These are phyloP conservation scores for Solanum chiquidenum DNA, from an alignment of 257 asterid genomes.

Conservation along the genomic window DNA sequence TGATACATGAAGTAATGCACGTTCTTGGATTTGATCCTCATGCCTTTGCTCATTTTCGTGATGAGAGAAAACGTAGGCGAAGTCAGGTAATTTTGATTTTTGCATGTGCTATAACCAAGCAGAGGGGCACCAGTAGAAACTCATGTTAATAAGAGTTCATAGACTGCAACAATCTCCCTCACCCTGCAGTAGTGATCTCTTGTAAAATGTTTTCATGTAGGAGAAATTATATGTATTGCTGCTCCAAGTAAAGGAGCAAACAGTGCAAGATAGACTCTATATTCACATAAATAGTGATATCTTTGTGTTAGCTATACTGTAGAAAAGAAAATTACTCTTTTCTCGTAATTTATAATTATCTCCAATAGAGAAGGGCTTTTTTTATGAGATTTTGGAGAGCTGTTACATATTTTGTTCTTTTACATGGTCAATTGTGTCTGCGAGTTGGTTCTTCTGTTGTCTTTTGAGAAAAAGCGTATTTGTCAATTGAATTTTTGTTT, in stretches of 20 bases:
- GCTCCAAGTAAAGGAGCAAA: neutral
- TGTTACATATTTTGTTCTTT: neutral
- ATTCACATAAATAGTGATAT: neutral
- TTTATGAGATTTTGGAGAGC: neutral
- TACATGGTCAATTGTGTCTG: neutral
- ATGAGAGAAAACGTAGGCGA: conserved; percentile 88
- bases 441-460: neutral
- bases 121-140: neutral
- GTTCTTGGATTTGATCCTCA: conserved; percentile 98
- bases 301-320: neutral
- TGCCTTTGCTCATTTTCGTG: conserved; percentile 92
- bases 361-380: neutral
- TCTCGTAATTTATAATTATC: neutral
- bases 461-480: neutral
- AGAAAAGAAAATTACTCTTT: neutral
- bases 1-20: conserved; percentile 92
- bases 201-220: neutral
- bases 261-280: neutral
- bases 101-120: neutral
- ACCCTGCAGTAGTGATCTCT: neutral
- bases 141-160: neutral
- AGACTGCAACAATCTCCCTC: neutral
- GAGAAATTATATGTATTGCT: neutral
- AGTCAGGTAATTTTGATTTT: conserved; percentile 38
- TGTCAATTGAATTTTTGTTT: neutral